Percentiles rank a stretch among this genome's conserved stretches.
These are phyloP conservation scores for Penicillium sp. DNA, from an alignment of 2,329 filamentous ascomycete species.

Conservation along the genomic window DNA sequence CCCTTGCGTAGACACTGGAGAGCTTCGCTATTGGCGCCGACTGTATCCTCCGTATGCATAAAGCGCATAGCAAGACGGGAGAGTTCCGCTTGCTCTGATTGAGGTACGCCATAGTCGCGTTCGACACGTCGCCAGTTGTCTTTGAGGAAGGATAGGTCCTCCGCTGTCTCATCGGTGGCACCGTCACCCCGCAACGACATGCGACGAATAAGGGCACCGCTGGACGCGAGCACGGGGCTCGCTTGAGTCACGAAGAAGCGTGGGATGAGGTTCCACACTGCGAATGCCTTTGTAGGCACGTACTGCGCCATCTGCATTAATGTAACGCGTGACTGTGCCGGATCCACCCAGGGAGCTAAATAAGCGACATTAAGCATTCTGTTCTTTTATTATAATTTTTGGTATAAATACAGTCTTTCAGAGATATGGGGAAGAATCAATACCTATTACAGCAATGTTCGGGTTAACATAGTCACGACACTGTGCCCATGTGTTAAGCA, in stretches of 20 bases:
- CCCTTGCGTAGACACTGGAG: slow-evolving; percentile 39
- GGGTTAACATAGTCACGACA: slow-evolving; percentile 14
- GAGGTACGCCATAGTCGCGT: slow-evolving; percentile 18
- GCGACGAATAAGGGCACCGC: slow-evolving; percentile 17
- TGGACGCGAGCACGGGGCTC: slow-evolving; percentile 20
- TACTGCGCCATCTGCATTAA: slow-evolving; percentile 27
- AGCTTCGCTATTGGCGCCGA: slow-evolving; percentile 42
- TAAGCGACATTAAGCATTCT: slow-evolving; percentile 20
- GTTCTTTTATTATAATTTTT: slow-evolving; percentile 2
- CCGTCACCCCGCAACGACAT: slow-evolving; percentile 2
- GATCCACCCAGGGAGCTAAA: slow-evolving; percentile 47
- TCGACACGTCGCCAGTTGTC: slow-evolving; percentile 19
- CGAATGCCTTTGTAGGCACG: slow-evolving; percentile 25
- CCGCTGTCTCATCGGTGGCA: neutral
- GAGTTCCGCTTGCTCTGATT: slow-evolving; percentile 17
- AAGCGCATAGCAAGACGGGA: slow-evolving; percentile 8
- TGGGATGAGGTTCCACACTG: slow-evolving; percentile 29
- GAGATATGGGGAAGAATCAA: neutral
- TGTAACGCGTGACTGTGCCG: slow-evolving; percentile 36
- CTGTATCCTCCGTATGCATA: slow-evolving; percentile 32
- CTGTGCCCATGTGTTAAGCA: slow-evolving; percentile 39
- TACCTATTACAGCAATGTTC: slow-evolving; percentile 17
- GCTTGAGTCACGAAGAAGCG: slow-evolving; percentile 27
- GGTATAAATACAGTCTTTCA: too few relatives aligned
- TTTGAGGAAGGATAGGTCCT: slow-evolving; percentile 4